Evolutionary conservation across 345 rosid species (phyloP).

Genomic region (Sisymbrium irio): DNA sequence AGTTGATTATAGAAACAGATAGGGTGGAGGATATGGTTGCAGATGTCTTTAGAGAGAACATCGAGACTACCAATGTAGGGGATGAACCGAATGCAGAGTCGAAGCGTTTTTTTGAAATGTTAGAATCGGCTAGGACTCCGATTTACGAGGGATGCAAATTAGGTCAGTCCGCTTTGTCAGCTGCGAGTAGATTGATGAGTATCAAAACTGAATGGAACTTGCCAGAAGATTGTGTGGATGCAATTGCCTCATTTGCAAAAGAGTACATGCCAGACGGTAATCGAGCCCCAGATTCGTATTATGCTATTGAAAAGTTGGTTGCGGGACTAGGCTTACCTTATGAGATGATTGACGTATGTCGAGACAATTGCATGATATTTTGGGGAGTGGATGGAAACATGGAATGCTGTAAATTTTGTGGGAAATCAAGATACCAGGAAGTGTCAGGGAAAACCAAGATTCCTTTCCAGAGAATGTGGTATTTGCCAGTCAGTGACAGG

Average conservation of each 20-base stretch:
- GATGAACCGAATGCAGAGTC: neutral
- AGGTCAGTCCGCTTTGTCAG: neutral
- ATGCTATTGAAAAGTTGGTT: neutral
- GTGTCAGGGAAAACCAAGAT: neutral
- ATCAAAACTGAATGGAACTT: neutral
- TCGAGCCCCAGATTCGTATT: neutral
- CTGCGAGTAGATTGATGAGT: neutral
- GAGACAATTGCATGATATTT: neutral
- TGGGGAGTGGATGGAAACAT: neutral
- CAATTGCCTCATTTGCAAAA: neutral
- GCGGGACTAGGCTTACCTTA: neutral
- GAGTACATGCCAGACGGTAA: neutral
- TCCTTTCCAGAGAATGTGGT: neutral
- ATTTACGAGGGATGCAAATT: neutral
- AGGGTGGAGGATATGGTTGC: too few species aligned
- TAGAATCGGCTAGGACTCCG: neutral
- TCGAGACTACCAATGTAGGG: too few species aligned
- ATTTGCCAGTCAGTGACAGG: neutral
- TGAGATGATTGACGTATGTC: neutral
- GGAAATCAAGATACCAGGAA: neutral
- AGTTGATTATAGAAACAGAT: too few species aligned
- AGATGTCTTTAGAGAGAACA: too few species aligned
- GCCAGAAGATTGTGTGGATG: neutral
- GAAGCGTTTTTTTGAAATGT: neutral
- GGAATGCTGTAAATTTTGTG: neutral